These are phyloP conservation scores for Dunaliella primolecta DNA, from an alignment of 139 green algal species.

Conservation along the genomic window DNA sequence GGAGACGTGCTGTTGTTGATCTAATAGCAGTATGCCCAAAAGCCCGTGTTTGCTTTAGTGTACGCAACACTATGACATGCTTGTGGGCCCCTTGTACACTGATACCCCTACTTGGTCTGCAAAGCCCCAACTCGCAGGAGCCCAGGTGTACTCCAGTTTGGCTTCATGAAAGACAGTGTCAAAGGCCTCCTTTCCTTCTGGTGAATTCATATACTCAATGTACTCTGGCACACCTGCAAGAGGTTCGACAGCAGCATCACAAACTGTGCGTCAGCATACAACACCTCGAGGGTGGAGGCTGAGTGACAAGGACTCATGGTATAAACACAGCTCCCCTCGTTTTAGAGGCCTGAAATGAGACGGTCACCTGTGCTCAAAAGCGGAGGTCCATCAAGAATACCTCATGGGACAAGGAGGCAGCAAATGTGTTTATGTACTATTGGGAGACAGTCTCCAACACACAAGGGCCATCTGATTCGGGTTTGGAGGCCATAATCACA, in stretches of 20 bases:
- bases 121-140: neutral
- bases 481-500: neutral
- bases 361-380: neutral
- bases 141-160: neutral
- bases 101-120: neutral
- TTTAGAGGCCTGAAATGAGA: neutral
- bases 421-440: no score
- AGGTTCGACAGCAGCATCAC: no score
- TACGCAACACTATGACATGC: no score
- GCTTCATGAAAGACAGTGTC: neutral
- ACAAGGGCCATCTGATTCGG: neutral
- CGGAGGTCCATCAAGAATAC: neutral
- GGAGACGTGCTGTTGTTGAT: no score
- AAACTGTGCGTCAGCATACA: neutral
- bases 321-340: neutral
- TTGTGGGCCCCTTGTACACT: neutral
- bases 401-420: neutral
- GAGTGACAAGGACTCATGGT: neutral
- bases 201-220: neutral
- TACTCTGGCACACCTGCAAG: neutral
- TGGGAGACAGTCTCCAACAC: neutral
- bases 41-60: no score
- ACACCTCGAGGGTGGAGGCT: neutral
- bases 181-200: neutral
- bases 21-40: no score